Base-by-base conservation (phyloP, 495 filamentous ascomycete species). In the Xylaria grammica region DNA sequence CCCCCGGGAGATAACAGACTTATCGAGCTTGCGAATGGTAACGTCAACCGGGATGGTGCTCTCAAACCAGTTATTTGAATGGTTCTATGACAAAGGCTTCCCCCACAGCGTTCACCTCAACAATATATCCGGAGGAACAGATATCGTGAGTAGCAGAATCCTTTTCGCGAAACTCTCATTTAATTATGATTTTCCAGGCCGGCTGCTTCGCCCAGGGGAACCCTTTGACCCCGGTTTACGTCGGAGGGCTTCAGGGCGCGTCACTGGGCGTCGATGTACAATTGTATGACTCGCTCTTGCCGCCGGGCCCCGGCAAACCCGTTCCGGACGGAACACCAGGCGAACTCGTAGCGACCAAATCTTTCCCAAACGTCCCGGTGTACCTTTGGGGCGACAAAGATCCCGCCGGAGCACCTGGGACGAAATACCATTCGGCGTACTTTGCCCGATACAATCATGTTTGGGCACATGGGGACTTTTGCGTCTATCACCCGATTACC, bases 391-490 rank as follows among this genome's bases (percentile, higher is more conserved):
- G 85, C 46, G 86, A 89, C 49, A 73, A 71, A 56, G 60, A 67
- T 19, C 67, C 74, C n/a, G 69, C 77, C 0, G 79, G 74, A 3
- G 76, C 77, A 0, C 79, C 83, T 2, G 81, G 81, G 2, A 75
- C 81, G 24, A 84, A 82, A 58, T 93, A 92, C 70, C 86, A 86
- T 70, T 75, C 85, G 17, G 83, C 89, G 0, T 94, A 94, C 72
- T 94, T 92, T 70, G 84, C 81, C 5, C 84, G 89, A 56, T 93
- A 88, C 75, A 80, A 86, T 53, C 79, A 89, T 63, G 90, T 91
- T 8, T 94, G 91, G 90, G 90, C 89, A 1, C 91, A 93, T 55
- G 91, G 91, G 27, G 91, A 94, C 64, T 93, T 93, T 70, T 85
- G 90, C 62, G 80, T 82, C 49, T 78, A 90, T 50, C 89, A 93